These are phyloP conservation scores for Phyllachora maydis DNA, from an alignment of 2,329 filamentous ascomycete genomes.

Conservation along the genomic window DNA sequence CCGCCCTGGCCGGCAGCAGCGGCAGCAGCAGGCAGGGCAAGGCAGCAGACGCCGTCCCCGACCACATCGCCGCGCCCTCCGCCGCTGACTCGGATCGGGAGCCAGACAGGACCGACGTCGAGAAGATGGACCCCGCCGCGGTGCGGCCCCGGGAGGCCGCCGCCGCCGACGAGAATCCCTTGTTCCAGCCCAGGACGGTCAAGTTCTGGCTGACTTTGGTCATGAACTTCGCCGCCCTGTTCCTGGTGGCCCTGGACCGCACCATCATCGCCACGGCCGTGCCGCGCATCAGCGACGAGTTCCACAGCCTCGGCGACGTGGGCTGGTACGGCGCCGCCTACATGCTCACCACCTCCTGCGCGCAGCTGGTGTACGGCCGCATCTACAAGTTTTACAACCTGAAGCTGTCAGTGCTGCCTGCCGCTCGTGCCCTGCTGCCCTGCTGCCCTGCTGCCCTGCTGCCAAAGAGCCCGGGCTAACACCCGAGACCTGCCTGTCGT, in stretches of 20 bases:
- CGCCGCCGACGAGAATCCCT: slow-evolving; percentile 3
- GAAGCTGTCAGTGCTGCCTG: slow-evolving; percentile 16
- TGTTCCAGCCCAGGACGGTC: background rate
- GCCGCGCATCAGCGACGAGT: slow-evolving; percentile 33
- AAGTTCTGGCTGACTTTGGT: slow-evolving; percentile 1
- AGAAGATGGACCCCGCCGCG: slow-evolving; percentile 7
- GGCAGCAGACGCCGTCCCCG: too few species aligned
- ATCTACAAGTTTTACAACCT: slow-evolving; percentile 32
- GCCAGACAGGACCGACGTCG: too few species aligned
- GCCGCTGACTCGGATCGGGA: too few species aligned
- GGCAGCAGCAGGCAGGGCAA: too few species aligned
- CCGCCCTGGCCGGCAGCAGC: too few species aligned
- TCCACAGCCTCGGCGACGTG: slow-evolving; percentile 35
- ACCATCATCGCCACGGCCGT: slow-evolving; percentile 36
- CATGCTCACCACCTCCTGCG: slow-evolving; percentile 36
- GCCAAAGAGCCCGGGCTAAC: too few species aligned
- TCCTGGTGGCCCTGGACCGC: slow-evolving; percentile 34
- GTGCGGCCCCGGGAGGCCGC: background rate
- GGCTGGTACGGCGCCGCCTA: slow-evolving; percentile 44
- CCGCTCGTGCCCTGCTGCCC: too few species aligned
- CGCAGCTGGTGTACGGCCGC: slow-evolving; percentile 29
- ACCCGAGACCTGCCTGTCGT: too few species aligned
- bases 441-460: too few species aligned
- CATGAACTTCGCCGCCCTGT: slow-evolving; percentile 19
- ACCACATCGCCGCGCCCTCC: too few species aligned